phyloP scores from a whole-genome alignment of 2,329 filamentous ascomycete species.

The Fusarium sp. region DNA sequence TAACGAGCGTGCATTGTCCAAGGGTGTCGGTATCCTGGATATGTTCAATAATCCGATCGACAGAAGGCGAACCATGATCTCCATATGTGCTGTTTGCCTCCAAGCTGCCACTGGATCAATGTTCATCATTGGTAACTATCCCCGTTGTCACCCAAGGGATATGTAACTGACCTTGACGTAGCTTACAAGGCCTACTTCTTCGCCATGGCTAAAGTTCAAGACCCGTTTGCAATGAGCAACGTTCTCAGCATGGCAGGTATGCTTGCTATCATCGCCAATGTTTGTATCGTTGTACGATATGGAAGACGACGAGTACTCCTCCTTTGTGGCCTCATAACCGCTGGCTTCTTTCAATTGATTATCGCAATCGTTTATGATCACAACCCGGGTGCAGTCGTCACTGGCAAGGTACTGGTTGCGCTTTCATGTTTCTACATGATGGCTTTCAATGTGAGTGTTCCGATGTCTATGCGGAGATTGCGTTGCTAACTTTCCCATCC shows the following conservation, averaged over 20 bases:
- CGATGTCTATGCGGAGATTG: neutral
- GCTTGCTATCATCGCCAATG: constrained; percentile 35
- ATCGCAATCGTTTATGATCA: constrained; percentile 34
- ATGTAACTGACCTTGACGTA: neutral
- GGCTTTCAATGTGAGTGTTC: constrained; percentile 28
- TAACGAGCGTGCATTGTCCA: constrained; percentile 14
- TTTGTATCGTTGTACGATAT: constrained; percentile 33
- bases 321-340: constrained; percentile 12
- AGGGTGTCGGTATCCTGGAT: constrained; percentile 21
- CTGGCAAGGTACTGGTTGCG: constrained; percentile 34
- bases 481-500: rapidly evolving
- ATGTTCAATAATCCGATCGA: constrained; percentile 36
- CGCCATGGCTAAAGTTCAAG: constrained; percentile 34
- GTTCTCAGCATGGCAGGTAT: constrained; percentile 37
- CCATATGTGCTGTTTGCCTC: constrained; percentile 23
- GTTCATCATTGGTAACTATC: constrained; percentile 36
- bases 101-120: constrained; percentile 37
- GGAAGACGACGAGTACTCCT: constrained; percentile 30
- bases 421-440: constrained; percentile 39
- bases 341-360: constrained; percentile 32
- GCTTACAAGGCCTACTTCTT: constrained; percentile 41
- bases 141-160: rapidly evolving
- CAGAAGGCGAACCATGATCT: constrained; percentile 29
- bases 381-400: constrained; percentile 14
- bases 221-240: constrained; percentile 38